Percentiles rank a stretch among this genome's conserved stretches.
Evolutionary conservation across 2,329 filamentous ascomycete genomes (phyloP).

Genomic region (Arthrobotrys iridis): DNA sequence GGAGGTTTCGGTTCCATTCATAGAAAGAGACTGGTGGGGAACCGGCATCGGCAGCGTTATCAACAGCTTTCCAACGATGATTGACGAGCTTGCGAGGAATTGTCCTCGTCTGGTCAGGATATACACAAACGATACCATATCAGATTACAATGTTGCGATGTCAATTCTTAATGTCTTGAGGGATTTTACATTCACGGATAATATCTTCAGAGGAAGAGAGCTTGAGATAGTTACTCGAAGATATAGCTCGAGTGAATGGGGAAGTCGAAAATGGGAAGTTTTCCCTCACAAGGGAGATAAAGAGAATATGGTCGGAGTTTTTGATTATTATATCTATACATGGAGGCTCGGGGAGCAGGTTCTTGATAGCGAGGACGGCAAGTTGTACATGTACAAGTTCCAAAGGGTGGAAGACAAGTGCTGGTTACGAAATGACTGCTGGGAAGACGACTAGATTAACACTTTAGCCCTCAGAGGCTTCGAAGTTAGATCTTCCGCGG

Average conservation of each 20-base stretch:
- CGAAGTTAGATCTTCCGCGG: too few relatives aligned
- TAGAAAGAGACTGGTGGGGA: not conserved
- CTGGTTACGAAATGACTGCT: conserved; percentile 1
- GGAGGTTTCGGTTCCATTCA: not conserved
- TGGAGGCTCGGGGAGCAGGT: not conserved
- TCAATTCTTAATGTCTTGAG: not conserved
- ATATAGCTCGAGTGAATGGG: not conserved
- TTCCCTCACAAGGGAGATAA: not conserved
- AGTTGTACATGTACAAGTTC: not conserved
- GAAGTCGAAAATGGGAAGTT: not conserved
- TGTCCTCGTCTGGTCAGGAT: not conserved
- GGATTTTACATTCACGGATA: not conserved
- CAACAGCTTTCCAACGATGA: not conserved
- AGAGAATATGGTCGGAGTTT: not conserved
- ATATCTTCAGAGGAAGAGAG: not conserved
- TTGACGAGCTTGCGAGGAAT: not conserved
- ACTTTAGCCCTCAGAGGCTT: too few relatives aligned
- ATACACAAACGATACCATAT: not conserved
- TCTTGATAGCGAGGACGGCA: not conserved
- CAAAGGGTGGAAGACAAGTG: not conserved
- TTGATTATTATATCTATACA: not conserved
- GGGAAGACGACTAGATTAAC: not conserved
- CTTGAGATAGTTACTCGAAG: not conserved
- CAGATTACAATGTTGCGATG: not conserved
- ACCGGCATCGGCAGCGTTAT: not conserved